Conservation (phyloP, 805 yeast genomes). For the Kuraishia cidri region DNA sequence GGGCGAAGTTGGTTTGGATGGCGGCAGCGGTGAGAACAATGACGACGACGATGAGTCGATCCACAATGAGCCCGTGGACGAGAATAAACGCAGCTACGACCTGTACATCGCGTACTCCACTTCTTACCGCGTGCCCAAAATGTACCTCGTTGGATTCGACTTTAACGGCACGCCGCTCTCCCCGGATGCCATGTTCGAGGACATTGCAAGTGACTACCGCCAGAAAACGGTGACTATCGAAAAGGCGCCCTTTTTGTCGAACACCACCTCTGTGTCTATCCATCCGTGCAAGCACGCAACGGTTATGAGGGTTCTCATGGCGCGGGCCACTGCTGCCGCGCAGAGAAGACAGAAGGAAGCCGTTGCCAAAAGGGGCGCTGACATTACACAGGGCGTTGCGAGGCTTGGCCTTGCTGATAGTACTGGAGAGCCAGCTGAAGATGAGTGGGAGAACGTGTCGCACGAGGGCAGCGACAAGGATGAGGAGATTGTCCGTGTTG, state of each 20-base stretch:
- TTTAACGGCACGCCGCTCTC: conserved; percentile 77
- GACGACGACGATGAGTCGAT: conserved; percentile 35
- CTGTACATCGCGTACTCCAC: conserved; percentile 89
- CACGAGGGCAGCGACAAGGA: conserved; percentile 14
- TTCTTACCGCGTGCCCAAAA: conserved; percentile 90
- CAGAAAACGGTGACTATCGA: conserved; percentile 97
- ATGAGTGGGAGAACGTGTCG: conserved; percentile 14
- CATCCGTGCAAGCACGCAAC: conserved; percentile 96
- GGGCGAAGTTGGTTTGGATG: conserved; percentile 7
- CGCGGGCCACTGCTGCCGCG: conserved; percentile 50
- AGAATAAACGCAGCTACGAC: conserved; percentile 66
- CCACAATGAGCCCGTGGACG: conserved; percentile 18
- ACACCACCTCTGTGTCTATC: conserved; percentile 76
- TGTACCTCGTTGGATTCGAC: conserved; percentile 84
- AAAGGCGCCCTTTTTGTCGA: conserved; percentile 73
- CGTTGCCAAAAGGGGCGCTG: conserved; percentile 11
- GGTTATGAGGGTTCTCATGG: conserved; percentile 86
- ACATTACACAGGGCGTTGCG: conserved; percentile 31
- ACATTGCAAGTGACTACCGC: conserved; percentile 83
- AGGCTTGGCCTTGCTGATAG: conserved; percentile 35
- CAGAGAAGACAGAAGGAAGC: conserved; percentile 17
- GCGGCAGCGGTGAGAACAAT: too few species aligned
- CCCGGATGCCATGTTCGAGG: conserved; percentile 91
- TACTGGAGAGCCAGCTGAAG: conserved; percentile 10
- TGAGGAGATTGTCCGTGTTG: conserved; percentile 60